Conservation (phyloP, 106 monocot genomes). For the Dendrobium nobile region DNA sequence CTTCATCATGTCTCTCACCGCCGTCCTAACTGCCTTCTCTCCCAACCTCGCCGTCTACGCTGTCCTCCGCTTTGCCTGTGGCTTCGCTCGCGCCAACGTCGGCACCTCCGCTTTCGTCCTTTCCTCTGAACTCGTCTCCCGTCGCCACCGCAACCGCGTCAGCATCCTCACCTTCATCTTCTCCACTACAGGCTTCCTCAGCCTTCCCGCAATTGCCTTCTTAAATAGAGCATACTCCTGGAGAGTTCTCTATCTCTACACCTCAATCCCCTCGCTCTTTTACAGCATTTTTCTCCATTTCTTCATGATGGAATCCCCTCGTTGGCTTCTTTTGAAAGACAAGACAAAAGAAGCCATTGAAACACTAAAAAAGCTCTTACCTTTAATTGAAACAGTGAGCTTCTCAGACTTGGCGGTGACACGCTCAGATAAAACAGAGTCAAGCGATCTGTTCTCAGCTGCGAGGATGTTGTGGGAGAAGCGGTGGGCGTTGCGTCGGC, state of each 20-base stretch:
- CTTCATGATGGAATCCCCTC: slow-evolving; percentile 20
- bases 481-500: not conserved
- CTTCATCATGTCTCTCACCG: slow-evolving; percentile 15
- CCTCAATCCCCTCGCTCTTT: slow-evolving; percentile 14
- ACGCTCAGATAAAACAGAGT: not conserved
- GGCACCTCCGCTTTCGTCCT: slow-evolving; percentile 17
- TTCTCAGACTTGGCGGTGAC: not conserved
- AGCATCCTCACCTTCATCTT: slow-evolving; percentile 16
- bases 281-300: slow-evolving; percentile 15
- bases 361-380: not conserved
- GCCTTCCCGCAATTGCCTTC: slow-evolving; percentile 22
- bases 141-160: slow-evolving; percentile 7
- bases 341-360: slow-evolving; percentile 6
- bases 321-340: slow-evolving; percentile 18
- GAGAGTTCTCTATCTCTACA: slow-evolving; percentile 27
- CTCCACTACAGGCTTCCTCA: slow-evolving; percentile 20
- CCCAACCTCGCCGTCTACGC: slow-evolving; percentile 21
- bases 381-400: not conserved
- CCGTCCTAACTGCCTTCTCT: slow-evolving; percentile 9
- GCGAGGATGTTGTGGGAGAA: not conserved
- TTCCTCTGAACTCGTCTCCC: slow-evolving; percentile 12
- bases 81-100: slow-evolving; percentile 21
- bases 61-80: slow-evolving; percentile 11
- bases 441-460: not conserved
- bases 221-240: slow-evolving; percentile 12